Evolutionary conservation across 176 grass and related monocot genomes (phyloP), one percentile per base, ranked within the genome.

Genomic region (Echinochloa phyllopogon): DNA sequence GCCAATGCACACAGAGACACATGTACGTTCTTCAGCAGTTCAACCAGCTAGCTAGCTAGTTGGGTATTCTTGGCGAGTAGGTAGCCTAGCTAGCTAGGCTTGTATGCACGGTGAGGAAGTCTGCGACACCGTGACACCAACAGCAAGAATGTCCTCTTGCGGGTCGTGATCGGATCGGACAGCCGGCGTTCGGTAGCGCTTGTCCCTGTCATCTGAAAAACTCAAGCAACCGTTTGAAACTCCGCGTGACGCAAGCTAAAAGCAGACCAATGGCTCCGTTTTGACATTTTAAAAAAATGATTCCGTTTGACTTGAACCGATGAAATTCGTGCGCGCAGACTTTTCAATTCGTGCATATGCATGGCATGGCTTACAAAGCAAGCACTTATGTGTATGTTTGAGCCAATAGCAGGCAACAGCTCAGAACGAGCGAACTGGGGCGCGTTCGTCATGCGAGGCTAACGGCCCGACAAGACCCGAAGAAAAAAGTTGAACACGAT

Each of bases 41-140:
- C 65, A 20, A 21, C 37, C 65, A 17, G 1, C 29, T 33, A 17
- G 1, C 29, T 33, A 17, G 43, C 27, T 23, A 9, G 52, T 2
- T 5, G 5, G 8, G 8, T 8, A 29, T 29, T 72, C 50, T 48
- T 4, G 69, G 9, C 40, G 3, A 51, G 24, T 62, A 61, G 3
- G 14, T 27, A 1, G 33, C 3, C 6, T 50, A 47, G 23, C 44
- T 33, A 0, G 6, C 45, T 17, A 18, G 24, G 13, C 14, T 20
- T 36, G 49, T 38, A 61, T 45, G n/a, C 68, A 33, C 75, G 56
- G 25, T 63, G 65, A 27, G 83, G 40, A 77, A 39, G 83, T 29
- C 49, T 77, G 50, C 38, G 21, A 69, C 82, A 18, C 50, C 4
- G 73, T 85, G 74, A 52, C 23, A 49, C 82, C 70, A 42, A 75